Conservation (phyloP, 768 basidiomycete genomes). For the Termitomyces sp. region DNA sequence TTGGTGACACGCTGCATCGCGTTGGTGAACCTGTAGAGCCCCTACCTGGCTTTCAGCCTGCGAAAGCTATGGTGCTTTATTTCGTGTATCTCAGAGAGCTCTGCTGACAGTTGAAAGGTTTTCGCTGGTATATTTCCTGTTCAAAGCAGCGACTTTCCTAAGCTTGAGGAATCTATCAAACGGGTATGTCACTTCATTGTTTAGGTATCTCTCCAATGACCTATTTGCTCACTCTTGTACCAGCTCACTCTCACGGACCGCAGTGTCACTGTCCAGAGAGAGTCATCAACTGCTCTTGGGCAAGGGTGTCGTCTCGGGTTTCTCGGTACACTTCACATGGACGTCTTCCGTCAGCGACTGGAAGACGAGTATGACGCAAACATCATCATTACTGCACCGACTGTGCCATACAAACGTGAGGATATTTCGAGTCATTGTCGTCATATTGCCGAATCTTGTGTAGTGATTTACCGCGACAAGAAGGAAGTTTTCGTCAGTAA, state of each 20-base stretch:
- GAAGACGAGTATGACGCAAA: conserved; percentile 97
- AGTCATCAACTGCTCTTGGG: conserved; percentile 90
- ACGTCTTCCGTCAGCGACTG: conserved; percentile 90
- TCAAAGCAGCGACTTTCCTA: conserved; percentile 85
- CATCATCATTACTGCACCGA: conserved; percentile 93
- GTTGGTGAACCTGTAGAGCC: conserved; percentile 73
- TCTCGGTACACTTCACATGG: conserved; percentile 94
- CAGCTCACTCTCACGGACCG: conserved; percentile 84
- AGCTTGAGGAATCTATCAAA: conserved; percentile 94
- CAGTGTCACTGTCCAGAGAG: conserved; percentile 86
- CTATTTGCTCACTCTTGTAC: conserved; percentile 11
- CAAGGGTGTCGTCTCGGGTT: conserved; percentile 96
- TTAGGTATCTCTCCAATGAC: conserved; percentile 5
- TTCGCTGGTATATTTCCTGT: conserved; percentile 95
- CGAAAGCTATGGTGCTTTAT: conserved; percentile 82
- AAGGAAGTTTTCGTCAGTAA: conserved; percentile 74
- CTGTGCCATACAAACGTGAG: conserved; percentile 88
- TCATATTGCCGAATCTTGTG: conserved; percentile 2
- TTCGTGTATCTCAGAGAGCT: not conserved
- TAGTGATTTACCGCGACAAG: conserved; percentile 72
- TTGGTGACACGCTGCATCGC: conserved; percentile 90
- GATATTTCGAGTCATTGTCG: conserved; percentile 3
- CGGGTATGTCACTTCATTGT: conserved; percentile 46
- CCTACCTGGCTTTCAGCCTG: conserved; percentile 87
- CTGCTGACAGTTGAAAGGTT: conserved; percentile 46